phyloP scores from a whole-genome alignment of 2,329 filamentous ascomycete species.

The Colletotrichum sp. region DNA sequence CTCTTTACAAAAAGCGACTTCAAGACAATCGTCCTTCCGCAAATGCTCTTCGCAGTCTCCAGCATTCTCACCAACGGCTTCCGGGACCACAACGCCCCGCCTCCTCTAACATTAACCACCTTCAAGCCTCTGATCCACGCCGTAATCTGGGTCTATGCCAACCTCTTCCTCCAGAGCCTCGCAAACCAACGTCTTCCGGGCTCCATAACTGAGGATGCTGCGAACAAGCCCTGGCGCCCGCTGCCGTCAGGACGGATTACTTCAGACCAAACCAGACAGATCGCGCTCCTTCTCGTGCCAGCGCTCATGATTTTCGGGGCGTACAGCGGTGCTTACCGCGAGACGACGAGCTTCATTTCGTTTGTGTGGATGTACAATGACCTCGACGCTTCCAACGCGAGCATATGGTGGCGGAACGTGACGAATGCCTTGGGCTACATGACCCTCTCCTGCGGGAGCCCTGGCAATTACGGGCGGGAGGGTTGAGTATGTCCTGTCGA shows the following conservation, averaged over 20 bases:
- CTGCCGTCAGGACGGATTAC: conserved; percentile 32
- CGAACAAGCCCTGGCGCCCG: conserved; percentile 45
- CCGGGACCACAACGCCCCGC: not conserved
- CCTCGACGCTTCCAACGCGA: conserved; percentile 31
- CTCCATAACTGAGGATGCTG: conserved; percentile 38
- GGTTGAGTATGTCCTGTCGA: not conserved
- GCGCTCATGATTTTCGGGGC: conserved; percentile 19
- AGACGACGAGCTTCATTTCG: conserved; percentile 34
- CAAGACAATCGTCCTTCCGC: conserved; percentile 34
- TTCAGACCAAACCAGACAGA: conserved; percentile 23
- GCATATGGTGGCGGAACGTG: conserved; percentile 24
- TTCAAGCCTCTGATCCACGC: not conserved
- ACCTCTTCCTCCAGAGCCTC: conserved; percentile 22
- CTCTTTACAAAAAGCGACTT: conserved; percentile 36
- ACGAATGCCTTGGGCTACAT: not conserved
- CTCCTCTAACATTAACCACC: fast-evolving
- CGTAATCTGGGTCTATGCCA: not conserved
- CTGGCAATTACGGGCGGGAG: not conserved
- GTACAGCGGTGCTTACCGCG: conserved; percentile 25
- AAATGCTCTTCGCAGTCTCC: conserved; percentile 29
- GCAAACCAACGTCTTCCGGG: conserved; percentile 40
- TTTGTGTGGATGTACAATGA: conserved; percentile 47
- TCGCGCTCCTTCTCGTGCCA: conserved; percentile 28
- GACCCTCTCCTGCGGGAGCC: not conserved
- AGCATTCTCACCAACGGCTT: not conserved